Conservation (phyloP, 1,284 basidiomycete species). For the Heliocybe sulcata region DNA sequence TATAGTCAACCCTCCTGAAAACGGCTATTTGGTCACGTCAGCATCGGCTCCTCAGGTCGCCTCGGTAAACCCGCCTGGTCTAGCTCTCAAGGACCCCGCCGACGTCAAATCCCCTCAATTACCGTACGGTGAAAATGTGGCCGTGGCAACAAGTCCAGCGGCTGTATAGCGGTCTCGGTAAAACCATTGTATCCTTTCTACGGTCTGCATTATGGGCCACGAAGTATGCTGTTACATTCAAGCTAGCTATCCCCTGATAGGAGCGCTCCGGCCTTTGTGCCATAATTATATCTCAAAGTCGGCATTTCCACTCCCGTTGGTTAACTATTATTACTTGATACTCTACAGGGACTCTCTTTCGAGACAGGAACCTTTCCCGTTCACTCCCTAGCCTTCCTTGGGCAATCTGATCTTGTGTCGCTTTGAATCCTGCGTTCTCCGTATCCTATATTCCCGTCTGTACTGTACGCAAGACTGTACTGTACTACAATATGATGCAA, state of each 20-base stretch:
- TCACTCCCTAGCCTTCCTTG: not conserved
- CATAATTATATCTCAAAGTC: not conserved
- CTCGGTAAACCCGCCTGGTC: constrained; percentile 27
- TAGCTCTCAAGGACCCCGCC: constrained; percentile 32
- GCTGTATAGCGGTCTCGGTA: not conserved
- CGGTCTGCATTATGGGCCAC: not conserved
- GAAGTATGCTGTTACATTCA: not conserved
- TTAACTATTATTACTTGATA: constrained; percentile 1
- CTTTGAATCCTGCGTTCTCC: not conserved
- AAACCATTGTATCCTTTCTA: not conserved
- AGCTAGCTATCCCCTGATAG: not conserved
- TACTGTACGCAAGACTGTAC: not conserved
- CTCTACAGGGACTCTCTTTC: not conserved
- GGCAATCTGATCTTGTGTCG: not conserved
- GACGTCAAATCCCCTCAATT: constrained; percentile 57
- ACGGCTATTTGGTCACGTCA: constrained; percentile 11
- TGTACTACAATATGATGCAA: constrained; percentile 1
- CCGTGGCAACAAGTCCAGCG: constrained; percentile 43
- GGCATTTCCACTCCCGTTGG: not conserved
- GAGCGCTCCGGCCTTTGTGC: not conserved
- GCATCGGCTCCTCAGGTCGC: constrained; percentile 8
- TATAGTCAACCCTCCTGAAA: constrained; percentile 14
- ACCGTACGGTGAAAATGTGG: constrained; percentile 56
- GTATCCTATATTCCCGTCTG: not conserved
- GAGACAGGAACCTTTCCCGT: not conserved